phyloP scores from a whole-genome alignment of 2,329 filamentous ascomycete genomes.

The Sporothrix luriei region DNA sequence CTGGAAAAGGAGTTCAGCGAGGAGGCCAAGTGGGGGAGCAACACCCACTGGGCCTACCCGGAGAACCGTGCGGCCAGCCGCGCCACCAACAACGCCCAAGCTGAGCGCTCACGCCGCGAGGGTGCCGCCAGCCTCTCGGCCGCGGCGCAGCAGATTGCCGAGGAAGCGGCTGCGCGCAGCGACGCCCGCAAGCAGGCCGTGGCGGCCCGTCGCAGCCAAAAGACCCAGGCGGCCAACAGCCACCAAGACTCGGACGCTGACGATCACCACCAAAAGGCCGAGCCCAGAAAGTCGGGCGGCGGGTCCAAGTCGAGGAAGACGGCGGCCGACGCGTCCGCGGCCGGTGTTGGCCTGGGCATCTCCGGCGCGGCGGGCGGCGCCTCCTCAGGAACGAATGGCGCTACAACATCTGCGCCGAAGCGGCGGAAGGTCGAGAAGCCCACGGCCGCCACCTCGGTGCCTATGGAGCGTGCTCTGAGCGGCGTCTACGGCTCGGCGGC shows the following conservation, averaged over 20 bases:
- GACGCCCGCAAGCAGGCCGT: slow-evolving; percentile 83
- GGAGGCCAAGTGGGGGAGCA: slow-evolving; percentile 88
- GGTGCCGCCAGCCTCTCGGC: slow-evolving; percentile 76
- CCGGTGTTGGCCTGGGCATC: slow-evolving; percentile 65
- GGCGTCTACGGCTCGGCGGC: slow-evolving; percentile 50
- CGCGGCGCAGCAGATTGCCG: slow-evolving; percentile 74
- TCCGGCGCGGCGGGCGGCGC: slow-evolving; percentile 53
- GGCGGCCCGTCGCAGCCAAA: slow-evolving; percentile 72
- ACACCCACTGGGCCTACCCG: slow-evolving; percentile 92
- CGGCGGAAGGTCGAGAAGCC: slow-evolving; percentile 79
- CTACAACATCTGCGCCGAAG: slow-evolving; percentile 59
- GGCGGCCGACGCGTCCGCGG: slow-evolving; percentile 30
- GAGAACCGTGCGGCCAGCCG: slow-evolving; percentile 69
- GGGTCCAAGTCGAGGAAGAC: slow-evolving; percentile 64
- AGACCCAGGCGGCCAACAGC: slow-evolving; percentile 40
- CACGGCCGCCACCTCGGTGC: slow-evolving; percentile 48
- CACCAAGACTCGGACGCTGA: slow-evolving; percentile 76
- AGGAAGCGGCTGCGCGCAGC: slow-evolving; percentile 80
- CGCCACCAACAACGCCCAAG: slow-evolving; percentile 60
- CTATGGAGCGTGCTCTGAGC: slow-evolving; percentile 71
- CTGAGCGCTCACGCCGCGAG: slow-evolving; percentile 76
- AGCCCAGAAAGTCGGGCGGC: slow-evolving; percentile 65
- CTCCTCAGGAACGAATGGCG: slow-evolving; percentile 52
- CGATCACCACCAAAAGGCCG: slow-evolving; percentile 60
- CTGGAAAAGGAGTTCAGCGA: slow-evolving; percentile 90